Evolutionary conservation across 305 asterid genomes (phyloP).

Genomic region (Fraxinus sp.): DNA sequence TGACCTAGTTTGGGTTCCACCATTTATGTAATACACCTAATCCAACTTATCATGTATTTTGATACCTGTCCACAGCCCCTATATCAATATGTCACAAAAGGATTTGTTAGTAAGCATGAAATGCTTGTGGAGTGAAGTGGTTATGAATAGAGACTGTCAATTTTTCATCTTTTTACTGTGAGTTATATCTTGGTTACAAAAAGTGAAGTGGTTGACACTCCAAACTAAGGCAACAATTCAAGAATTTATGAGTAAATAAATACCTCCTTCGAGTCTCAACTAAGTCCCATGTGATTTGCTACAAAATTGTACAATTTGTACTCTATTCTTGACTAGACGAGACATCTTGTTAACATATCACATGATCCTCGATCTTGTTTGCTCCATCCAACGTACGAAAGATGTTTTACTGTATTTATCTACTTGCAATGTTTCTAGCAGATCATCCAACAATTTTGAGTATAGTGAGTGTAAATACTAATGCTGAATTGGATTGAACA

Average conservation of each 20-base stretch:
- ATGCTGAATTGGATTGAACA: not conserved
- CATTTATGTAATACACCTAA: constrained; percentile 43
- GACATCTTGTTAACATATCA: not conserved
- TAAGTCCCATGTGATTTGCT: not conserved
- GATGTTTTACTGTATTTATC: not conserved
- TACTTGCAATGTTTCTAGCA: not conserved
- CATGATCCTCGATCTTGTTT: not conserved
- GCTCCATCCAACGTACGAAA: not conserved
- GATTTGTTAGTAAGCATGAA: constrained; percentile 22
- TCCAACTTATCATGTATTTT: constrained; percentile 31
- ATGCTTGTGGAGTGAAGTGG: constrained; percentile 26
- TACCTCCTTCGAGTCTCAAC: not conserved
- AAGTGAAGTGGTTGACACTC: constrained; percentile 30
- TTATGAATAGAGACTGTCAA: constrained; percentile 4
- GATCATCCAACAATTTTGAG: not conserved
- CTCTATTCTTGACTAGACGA: not conserved
- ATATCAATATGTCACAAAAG: not conserved
- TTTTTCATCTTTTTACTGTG: constrained; percentile 17
- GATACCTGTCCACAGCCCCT: not conserved
- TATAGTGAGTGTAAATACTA: not conserved
- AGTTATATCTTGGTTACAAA: constrained; percentile 22
- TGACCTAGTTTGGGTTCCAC: constrained; percentile 37
- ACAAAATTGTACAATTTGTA: not conserved
- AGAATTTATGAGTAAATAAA: not conserved
- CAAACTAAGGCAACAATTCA: not conserved